These are phyloP conservation scores for Paramecium sonneborni DNA, from an alignment of 73 alveolate genomes.

Conservation along the genomic window DNA sequence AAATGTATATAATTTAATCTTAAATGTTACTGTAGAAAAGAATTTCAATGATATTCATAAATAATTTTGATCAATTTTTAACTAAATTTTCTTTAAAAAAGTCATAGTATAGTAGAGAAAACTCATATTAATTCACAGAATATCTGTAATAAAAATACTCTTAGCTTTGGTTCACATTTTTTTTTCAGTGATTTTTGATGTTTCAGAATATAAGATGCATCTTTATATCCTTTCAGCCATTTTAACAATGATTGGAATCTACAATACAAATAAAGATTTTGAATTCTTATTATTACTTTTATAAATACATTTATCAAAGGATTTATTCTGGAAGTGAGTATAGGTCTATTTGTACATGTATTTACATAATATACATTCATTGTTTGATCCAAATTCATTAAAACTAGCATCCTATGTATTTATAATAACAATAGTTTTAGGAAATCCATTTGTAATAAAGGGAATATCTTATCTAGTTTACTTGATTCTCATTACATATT, in stretches of 20 bases:
- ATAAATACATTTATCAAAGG: background rate
- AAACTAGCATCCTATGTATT: background rate
- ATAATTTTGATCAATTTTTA: no score
- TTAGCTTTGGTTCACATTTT: background rate
- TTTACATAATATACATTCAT: background rate
- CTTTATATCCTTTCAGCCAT: background rate
- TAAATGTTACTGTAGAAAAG: no score
- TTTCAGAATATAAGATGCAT: background rate
- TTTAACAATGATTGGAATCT: background rate
- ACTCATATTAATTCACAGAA: no score
- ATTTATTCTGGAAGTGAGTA: background rate
- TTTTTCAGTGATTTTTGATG: background rate
- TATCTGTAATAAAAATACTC: background rate
- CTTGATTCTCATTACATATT: background rate
- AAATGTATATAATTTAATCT: no score
- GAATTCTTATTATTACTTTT: background rate
- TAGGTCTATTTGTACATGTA: background rate
- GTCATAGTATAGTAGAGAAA: no score
- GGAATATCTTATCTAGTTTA: background rate
- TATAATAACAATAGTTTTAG: no score
- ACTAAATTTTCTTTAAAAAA: no score
- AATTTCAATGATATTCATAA: background rate
- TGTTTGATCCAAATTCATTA: background rate
- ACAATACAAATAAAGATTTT: background rate
- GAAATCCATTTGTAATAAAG: background rate